phyloP scores from a whole-genome alignment of 495 filamentous ascomycete species.

The Trichoderma orchidacearum region DNA sequence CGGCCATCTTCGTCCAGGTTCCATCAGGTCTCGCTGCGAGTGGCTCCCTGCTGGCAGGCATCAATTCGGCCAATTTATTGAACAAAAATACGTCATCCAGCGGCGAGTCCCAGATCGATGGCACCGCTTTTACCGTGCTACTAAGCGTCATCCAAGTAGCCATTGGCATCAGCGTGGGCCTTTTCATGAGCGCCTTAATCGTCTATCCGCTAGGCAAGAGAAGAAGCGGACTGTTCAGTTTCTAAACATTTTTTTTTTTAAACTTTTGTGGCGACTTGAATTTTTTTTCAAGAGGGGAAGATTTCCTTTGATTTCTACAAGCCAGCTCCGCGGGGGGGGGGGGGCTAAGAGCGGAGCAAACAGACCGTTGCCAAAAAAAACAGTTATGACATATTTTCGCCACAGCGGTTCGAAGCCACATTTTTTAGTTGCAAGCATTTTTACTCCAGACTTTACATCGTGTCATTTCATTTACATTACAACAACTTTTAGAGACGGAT shows the following conservation, averaged over 20 bases:
- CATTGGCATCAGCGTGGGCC: constrained; percentile 81
- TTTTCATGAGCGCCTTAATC: constrained; percentile 74
- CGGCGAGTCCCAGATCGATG: constrained; percentile 26
- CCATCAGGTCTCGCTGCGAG: constrained; percentile 78
- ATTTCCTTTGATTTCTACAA: no score
- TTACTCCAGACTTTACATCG: no score
- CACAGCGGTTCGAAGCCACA: no score
- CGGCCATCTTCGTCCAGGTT: constrained; percentile 90
- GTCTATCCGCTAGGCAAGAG: constrained; percentile 90
- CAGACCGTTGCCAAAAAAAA: no score
- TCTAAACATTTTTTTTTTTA: constrained; percentile 33
- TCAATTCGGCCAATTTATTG: constrained; percentile 73
- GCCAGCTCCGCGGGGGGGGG: no score
- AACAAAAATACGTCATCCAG: not conserved
- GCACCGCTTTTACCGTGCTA: constrained; percentile 68
- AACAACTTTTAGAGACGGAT: no score
- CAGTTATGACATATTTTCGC: no score
- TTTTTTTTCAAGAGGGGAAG: no score
- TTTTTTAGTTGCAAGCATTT: no score
- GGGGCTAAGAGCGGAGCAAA: no score
- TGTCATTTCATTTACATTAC: no score
- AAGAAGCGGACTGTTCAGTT: constrained; percentile 78
- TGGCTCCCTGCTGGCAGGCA: constrained; percentile 70
- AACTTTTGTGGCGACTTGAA: not conserved
- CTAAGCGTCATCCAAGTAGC: constrained; percentile 85